Evolutionary conservation across 2,329 filamentous ascomycete genomes (phyloP).

Genomic region (Pseudocercospora crystallina): DNA sequence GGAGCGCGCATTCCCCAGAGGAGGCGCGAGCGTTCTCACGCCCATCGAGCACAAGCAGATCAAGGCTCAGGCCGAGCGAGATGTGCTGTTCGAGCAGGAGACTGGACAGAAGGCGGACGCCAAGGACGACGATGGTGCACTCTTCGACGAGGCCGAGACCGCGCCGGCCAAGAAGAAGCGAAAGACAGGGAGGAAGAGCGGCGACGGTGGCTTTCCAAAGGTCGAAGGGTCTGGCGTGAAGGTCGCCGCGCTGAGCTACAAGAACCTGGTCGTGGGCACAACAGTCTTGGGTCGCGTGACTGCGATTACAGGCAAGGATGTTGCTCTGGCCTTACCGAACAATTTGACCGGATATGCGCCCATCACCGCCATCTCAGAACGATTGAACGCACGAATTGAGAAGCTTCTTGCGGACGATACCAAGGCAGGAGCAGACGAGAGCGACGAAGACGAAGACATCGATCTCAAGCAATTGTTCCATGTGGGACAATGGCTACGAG

Average conservation of each 20-base stretch:
- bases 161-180: slow-evolving; percentile 47
- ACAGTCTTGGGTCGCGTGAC: slow-evolving; percentile 84
- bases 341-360: slow-evolving; percentile 88
- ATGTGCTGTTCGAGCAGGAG: slow-evolving; percentile 85
- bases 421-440: slow-evolving; percentile 54
- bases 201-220: not conserved
- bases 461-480: slow-evolving; percentile 74
- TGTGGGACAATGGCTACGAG: slow-evolving; percentile 84
- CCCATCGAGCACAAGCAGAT: slow-evolving; percentile 97
- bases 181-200: slow-evolving; percentile 36
- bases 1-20: slow-evolving; percentile 87
- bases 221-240: slow-evolving; percentile 47
- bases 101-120: slow-evolving; percentile 59
- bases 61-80: slow-evolving; percentile 84
- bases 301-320: slow-evolving; percentile 74
- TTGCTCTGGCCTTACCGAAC: slow-evolving; percentile 84
- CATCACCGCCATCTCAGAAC: slow-evolving; percentile 84
- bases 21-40: slow-evolving; percentile 85
- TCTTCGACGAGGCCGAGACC: slow-evolving; percentile 42
- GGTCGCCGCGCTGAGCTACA: slow-evolving; percentile 61
- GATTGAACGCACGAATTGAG: slow-evolving; percentile 74
- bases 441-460: slow-evolving; percentile 58
- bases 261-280: slow-evolving; percentile 83
- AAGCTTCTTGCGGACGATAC: slow-evolving; percentile 58
- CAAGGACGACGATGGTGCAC: slow-evolving; percentile 51